Percentiles rank a stretch among this genome's conserved stretches.
These are phyloP conservation scores for Fusarium sp. DNA, from an alignment of 2,329 filamentous ascomycete genomes.

Conservation along the genomic window DNA sequence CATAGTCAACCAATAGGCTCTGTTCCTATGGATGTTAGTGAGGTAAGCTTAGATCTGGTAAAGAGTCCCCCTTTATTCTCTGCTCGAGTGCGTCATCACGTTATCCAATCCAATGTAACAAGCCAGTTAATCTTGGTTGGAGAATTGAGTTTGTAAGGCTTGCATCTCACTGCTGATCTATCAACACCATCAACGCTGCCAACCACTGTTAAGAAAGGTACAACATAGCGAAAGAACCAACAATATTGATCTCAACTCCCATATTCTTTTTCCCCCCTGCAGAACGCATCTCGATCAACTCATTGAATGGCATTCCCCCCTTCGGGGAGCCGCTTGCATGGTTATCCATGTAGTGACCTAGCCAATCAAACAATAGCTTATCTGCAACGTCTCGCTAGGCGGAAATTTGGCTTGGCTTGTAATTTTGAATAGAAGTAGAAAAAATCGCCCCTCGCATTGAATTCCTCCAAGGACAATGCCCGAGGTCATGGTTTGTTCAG, in stretches of 20 bases:
- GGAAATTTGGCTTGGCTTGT: constrained; percentile 31
- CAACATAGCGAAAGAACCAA: not conserved
- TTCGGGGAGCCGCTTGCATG: constrained; percentile 26
- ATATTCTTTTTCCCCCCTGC: constrained; percentile 10
- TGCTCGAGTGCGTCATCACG: not conserved
- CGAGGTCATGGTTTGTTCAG: not conserved
- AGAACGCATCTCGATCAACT: constrained; percentile 23
- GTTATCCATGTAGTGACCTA: not conserved
- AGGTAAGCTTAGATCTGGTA: constrained; percentile 5
- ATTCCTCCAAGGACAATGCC: not conserved
- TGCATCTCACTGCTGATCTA: not conserved
- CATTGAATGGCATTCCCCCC: constrained; percentile 18
- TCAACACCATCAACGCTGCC: not conserved
- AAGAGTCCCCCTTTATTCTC: not conserved
- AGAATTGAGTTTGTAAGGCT: not conserved
- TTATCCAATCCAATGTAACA: not conserved
- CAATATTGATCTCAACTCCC: not conserved
- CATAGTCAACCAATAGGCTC: not conserved
- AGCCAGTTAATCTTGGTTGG: not conserved
- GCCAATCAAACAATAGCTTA: constrained; percentile 15
- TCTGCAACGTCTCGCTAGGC: constrained; percentile 18
- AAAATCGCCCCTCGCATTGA: not conserved
- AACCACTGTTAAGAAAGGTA: not conserved
- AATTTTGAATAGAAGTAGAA: constrained; percentile 3
- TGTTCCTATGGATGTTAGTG: not conserved